Conservation (phyloP, 768 basidiomycete species). For the Mycena pura region DNA sequence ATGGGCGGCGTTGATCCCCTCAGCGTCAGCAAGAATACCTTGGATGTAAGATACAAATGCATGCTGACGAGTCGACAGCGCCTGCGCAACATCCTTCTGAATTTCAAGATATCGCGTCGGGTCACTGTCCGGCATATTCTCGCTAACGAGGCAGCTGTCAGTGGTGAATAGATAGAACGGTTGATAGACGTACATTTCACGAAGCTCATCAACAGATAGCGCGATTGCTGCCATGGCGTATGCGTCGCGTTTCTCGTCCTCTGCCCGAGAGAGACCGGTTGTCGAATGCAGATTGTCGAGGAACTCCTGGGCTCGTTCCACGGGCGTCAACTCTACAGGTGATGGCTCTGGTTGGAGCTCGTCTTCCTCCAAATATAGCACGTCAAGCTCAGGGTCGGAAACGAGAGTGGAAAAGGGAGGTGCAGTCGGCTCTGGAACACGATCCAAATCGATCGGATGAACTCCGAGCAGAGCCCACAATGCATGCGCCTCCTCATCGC, state of each 20-base stretch:
- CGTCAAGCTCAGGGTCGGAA: not conserved
- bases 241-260: not conserved
- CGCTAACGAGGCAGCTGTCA: too few relatives aligned
- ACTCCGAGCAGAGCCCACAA: not conserved
- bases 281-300: not conserved
- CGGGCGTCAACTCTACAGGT: not conserved
- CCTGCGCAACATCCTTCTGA: too few relatives aligned
- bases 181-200: not conserved
- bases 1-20: too few relatives aligned
- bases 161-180: not conserved
- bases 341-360: not conserved
- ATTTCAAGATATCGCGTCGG: too few relatives aligned
- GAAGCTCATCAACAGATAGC: conserved; percentile 1
- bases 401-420: not conserved
- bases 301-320: not conserved
- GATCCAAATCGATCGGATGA: not conserved
- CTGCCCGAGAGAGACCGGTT: not conserved
- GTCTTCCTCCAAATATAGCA: not conserved
- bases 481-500: not conserved
- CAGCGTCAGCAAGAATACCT: too few relatives aligned
- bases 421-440: not conserved
- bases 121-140: too few relatives aligned
- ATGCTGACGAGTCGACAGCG: too few relatives aligned
- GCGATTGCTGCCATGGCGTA: conserved; percentile 6
- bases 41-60: too few relatives aligned